Conservation (phyloP, 768 basidiomycete genomes). For the Suillus luteus region DNA sequence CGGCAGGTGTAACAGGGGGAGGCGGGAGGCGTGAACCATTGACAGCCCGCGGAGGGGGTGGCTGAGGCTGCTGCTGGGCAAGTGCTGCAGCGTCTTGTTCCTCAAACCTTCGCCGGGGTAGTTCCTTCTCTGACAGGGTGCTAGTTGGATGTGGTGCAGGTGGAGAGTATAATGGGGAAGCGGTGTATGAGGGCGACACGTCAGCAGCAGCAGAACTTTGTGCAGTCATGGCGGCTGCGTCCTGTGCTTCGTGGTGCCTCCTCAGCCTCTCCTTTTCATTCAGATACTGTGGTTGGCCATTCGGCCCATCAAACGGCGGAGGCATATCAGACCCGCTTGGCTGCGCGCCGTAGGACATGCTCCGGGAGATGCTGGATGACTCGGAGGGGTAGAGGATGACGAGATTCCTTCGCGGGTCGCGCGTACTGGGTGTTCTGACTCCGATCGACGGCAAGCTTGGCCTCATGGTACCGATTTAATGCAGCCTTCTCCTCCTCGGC, state of each 20-base stretch:
- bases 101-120: conserved; percentile 55
- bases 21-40: conserved; percentile 35
- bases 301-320: conserved; percentile 54
- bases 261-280: conserved; percentile 73
- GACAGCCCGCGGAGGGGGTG: conserved; percentile 26
- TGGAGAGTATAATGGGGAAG: conserved; percentile 22
- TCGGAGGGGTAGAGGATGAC: conserved; percentile 45
- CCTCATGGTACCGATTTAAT: conserved; percentile 65
- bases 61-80: conserved; percentile 22
- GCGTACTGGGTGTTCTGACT: conserved; percentile 44
- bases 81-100: conserved; percentile 50
- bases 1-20: conserved; percentile 30
- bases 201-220: conserved; percentile 22
- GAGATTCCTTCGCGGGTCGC: conserved; percentile 23
- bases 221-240: conserved; percentile 50
- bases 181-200: conserved; percentile 15
- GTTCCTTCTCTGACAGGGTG: conserved; percentile 56
- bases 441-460: conserved; percentile 68
- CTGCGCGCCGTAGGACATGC: conserved; percentile 23
- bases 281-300: conserved; percentile 39
- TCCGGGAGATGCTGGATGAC: conserved; percentile 29
- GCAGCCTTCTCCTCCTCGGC: conserved; percentile 80
- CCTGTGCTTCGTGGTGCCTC: conserved; percentile 63
- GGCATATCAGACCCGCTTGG: conserved; percentile 41
- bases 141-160: conserved; percentile 26